phyloP scores from a whole-genome alignment of 345 rosid genomes.

The Euphorbia pulcherrima region DNA sequence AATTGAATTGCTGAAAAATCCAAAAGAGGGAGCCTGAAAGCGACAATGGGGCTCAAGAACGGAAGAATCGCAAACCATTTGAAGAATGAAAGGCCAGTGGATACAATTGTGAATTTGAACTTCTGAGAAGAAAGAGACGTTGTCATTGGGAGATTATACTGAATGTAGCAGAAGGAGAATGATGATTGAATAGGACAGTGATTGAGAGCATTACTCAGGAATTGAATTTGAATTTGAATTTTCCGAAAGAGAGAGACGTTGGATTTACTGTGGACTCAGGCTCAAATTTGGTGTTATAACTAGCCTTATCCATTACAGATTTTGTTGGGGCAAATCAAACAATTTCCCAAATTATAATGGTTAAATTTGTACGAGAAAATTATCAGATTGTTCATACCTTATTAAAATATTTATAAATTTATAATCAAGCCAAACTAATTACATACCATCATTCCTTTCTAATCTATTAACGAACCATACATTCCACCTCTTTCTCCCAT shows the following conservation, averaged over 20 bases:
- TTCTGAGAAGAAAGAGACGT: too few relatives aligned
- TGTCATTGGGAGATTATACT: slow-evolving; percentile 13
- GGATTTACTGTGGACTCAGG: background rate
- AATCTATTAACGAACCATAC: too few relatives aligned
- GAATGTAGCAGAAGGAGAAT: background rate
- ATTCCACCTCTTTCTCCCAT: too few relatives aligned
- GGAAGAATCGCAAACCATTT: slow-evolving; percentile 87
- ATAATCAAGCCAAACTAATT: too few relatives aligned
- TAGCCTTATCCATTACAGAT: background rate
- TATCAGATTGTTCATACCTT: too few relatives aligned
- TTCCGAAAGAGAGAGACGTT: background rate
- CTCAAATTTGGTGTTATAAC: background rate
- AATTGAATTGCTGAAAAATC: background rate
- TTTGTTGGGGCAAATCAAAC: too few relatives aligned
- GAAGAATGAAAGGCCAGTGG: slow-evolving; percentile 85
- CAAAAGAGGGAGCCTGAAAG: slow-evolving; percentile 52
- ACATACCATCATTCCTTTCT: too few relatives aligned
- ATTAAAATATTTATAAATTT: too few relatives aligned
- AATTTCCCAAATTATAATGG: too few relatives aligned
- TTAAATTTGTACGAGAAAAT: too few relatives aligned
- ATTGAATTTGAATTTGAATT: slow-evolving; percentile 19
- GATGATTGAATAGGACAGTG: background rate
- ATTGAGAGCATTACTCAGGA: background rate
- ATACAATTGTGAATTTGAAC: slow-evolving; percentile 39
- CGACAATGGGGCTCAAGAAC: slow-evolving; percentile 87